Base-by-base conservation (phyloP, 139 green algal genomes). In the Pleodorina starrii region DNA sequence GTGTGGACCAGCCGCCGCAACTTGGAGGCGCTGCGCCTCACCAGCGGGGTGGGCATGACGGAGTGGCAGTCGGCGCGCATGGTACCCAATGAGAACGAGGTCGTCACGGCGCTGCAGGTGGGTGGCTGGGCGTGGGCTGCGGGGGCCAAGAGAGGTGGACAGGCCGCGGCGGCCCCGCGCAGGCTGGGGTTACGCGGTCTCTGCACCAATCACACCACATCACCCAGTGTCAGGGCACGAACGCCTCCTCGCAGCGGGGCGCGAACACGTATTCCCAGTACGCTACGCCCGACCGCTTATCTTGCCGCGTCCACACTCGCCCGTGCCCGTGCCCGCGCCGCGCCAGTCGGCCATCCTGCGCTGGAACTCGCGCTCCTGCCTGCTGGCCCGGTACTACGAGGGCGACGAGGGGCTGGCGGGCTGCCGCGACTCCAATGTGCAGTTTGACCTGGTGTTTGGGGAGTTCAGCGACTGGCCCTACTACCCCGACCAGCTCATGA, bases 401-500 rank as follows among this genome's bases (percentile, higher is more conserved):
- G 82, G 71, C 38, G 84, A 82, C 27, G 50, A 63, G 36, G 84
- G 50, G 16, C 35, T 89, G 84, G 84, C 38, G 27, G 84, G 72
- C 48, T 89, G 84, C 71, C 84, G 84, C 23, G 5, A 48, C 25
- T 38, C 48, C 29, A 14, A 23, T 7, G 71, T 89, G 71, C 84
- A 89, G 84, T 89, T 84, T 38, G 84, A 89, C 72, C 72, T 89
- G 35, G 84, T 89, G 46, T 89, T 89, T 29, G 84, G 84, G 14
- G 84, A 89, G 69, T 89, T 89, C 84, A 84, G 84, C 42, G 84
- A 89, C 72, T 73, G 50, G 84, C 84, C 84, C 38, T 89, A 84
- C 84, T 89, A 84, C 48, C 84, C 84, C 12, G 84, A 89, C 50
- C 84, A 89, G 84, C 84, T 89, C 51, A 89, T 84, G 71, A 84